Conservation (phyloP, 805 yeast genomes). For the Zygosaccharomyces lentus region DNA sequence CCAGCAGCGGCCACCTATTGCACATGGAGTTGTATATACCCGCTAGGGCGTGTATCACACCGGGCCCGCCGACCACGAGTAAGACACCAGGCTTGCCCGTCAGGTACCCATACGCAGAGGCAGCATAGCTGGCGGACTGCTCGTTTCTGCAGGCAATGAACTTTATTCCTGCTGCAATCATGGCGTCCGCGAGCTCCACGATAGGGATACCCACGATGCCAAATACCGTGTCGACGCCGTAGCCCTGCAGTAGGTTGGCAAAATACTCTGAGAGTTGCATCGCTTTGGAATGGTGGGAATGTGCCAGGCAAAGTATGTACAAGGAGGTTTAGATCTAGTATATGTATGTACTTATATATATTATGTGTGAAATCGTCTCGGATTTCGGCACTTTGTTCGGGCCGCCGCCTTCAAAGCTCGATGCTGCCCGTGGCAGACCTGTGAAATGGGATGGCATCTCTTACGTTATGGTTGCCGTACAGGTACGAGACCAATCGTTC, state of each 20-base stretch:
- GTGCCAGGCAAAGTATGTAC: too few species aligned
- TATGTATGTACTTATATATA: neutral
- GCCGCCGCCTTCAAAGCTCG: slow-evolving; percentile 12
- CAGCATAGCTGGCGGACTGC: slow-evolving; percentile 73
- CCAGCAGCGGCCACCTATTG: slow-evolving; percentile 62
- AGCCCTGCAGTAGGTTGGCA: slow-evolving; percentile 43
- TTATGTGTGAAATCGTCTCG: slow-evolving; percentile 1
- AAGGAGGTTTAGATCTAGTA: neutral
- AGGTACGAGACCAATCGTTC: slow-evolving; percentile 78
- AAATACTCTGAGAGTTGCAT: slow-evolving; percentile 29
- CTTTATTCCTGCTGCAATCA: slow-evolving; percentile 48
- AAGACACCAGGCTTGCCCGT: slow-evolving; percentile 63
- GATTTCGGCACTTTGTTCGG: slow-evolving; percentile 5
- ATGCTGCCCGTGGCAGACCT: slow-evolving; percentile 55
- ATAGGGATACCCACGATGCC: slow-evolving; percentile 77
- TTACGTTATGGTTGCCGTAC: slow-evolving; percentile 69
- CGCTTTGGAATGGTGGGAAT: neutral
- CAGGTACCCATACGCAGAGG: slow-evolving; percentile 63
- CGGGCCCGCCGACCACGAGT: slow-evolving; percentile 74
- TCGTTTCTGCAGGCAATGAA: slow-evolving; percentile 65
- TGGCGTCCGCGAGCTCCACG: slow-evolving; percentile 62
- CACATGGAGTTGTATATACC: slow-evolving; percentile 60
- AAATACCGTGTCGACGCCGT: slow-evolving; percentile 55
- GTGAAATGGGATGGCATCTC: slow-evolving; percentile 86
- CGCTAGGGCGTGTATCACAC: slow-evolving; percentile 61